Conservation (phyloP, 169 alveolate genomes). For the Cytauxzoon felis region DNA sequence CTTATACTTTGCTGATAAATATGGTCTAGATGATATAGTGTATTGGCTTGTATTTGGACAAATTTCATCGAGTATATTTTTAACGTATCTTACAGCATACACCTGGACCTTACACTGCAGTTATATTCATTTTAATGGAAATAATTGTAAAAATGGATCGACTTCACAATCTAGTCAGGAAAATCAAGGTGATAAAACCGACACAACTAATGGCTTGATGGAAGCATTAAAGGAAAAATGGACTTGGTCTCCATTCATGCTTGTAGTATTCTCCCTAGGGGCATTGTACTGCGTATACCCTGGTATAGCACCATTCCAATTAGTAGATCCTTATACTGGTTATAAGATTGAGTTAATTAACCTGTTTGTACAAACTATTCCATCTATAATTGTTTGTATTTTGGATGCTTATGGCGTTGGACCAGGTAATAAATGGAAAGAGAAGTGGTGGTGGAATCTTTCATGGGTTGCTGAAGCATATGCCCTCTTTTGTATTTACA, state of each 20-base stretch:
- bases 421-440: background rate
- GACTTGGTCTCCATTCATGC: background rate
- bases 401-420: background rate
- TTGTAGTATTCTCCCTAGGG: background rate
- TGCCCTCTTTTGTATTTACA: background rate
- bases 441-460: background rate
- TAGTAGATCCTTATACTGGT: background rate
- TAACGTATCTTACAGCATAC: background rate
- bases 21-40: background rate
- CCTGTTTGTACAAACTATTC: background rate
- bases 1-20: background rate
- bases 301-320: background rate
- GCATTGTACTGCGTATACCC: slow-evolving; percentile 1
- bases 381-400: background rate
- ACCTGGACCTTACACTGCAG: too few relatives aligned
- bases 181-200: background rate
- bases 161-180: too few relatives aligned
- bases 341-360: background rate
- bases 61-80: background rate
- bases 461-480: background rate
- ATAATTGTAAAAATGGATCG: too few relatives aligned
- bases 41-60: background rate
- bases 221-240: background rate
- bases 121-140: too few relatives aligned
- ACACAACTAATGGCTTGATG: background rate